Conservation (phyloP, 2,329 filamentous ascomycete species). For the Pestalotiopsis sp. region DNA sequence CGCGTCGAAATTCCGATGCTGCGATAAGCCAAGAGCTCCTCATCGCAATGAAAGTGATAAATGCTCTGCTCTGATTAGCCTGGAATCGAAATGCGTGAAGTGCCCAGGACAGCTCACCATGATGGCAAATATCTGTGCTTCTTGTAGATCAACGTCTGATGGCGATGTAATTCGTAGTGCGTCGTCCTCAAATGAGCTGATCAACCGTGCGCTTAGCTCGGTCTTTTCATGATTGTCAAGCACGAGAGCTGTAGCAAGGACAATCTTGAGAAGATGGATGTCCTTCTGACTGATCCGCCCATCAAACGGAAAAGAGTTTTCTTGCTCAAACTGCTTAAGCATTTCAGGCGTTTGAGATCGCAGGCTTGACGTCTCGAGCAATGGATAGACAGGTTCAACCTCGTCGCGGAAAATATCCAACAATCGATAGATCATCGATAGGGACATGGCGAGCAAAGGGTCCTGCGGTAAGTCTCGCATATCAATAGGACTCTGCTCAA, state of each 20-base stretch:
- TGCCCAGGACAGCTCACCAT: neutral
- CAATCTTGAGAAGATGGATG: slow-evolving; percentile 8
- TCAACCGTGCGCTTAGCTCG: neutral
- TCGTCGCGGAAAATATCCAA: slow-evolving; percentile 3
- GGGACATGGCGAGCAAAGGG: slow-evolving; percentile 1
- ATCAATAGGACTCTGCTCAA: neutral
- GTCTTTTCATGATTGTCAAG: slow-evolving; percentile 10
- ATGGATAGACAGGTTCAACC: slow-evolving; percentile 6
- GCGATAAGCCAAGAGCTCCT: slow-evolving; percentile 8
- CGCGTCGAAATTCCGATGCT: slow-evolving; percentile 9
- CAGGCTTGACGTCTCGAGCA: slow-evolving; percentile 1
- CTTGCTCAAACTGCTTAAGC: slow-evolving; percentile 3
- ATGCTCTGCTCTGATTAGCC: neutral
- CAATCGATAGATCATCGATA: neutral
- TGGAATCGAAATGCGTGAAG: too few species aligned
- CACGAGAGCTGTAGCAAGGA: slow-evolving; percentile 6
- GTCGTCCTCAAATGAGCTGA: slow-evolving; percentile 8
- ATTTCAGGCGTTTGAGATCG: neutral
- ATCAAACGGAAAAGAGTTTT: neutral
- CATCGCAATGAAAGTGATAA: slow-evolving; percentile 10
- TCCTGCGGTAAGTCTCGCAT: neutral
- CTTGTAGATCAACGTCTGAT: slow-evolving; percentile 7
- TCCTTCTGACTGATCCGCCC: slow-evolving; percentile 7
- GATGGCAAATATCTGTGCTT: slow-evolving; percentile 8
- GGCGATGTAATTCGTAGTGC: slow-evolving; percentile 1